These are phyloP conservation scores for Tuber microsphaerosporum DNA, from an alignment of 495 filamentous ascomycete genomes.

Conservation along the genomic window DNA sequence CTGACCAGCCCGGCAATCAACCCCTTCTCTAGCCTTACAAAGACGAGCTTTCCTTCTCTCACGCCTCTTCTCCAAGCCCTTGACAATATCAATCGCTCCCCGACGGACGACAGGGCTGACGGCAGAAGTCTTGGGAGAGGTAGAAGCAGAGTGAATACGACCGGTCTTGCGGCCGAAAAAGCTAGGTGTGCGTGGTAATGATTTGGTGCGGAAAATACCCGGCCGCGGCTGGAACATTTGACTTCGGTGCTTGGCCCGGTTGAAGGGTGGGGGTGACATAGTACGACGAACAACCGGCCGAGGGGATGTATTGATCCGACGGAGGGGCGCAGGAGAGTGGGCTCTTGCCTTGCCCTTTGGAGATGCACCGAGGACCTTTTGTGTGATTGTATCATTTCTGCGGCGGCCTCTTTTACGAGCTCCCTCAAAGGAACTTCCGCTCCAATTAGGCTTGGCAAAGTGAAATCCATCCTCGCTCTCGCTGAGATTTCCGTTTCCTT, in stretches of 20 bases:
- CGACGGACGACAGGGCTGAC: constrained; percentile 43
- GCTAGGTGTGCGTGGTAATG: constrained; percentile 63
- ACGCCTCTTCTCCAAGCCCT: constrained; percentile 88
- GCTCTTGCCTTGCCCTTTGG: constrained; percentile 61
- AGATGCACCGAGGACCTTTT: constrained; percentile 43
- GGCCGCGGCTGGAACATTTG: constrained; percentile 35
- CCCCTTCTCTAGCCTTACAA: constrained; percentile 52
- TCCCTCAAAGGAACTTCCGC: constrained; percentile 41
- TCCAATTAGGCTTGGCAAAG: constrained; percentile 51
- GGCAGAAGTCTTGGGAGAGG: constrained; percentile 27
- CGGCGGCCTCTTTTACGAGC: constrained; percentile 42
- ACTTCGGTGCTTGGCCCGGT: constrained; percentile 30
- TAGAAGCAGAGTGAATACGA: constrained; percentile 23
- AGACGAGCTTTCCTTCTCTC: constrained; percentile 61
- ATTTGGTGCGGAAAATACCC: constrained; percentile 57
- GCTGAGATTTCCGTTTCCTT: constrained; percentile 51
- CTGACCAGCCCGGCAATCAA: constrained; percentile 64
- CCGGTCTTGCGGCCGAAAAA: constrained; percentile 52
- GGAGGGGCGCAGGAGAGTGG: constrained; percentile 56
- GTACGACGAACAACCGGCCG: constrained; percentile 47
- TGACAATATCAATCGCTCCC: constrained; percentile 92
- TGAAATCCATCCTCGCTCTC: constrained; percentile 56
- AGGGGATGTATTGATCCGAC: constrained; percentile 47
- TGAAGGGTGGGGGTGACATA: constrained; percentile 29
- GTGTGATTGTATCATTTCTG: constrained; percentile 37